Conservation (phyloP, 352 stramenopile genomes). For the Phytophthora podocarpi region DNA sequence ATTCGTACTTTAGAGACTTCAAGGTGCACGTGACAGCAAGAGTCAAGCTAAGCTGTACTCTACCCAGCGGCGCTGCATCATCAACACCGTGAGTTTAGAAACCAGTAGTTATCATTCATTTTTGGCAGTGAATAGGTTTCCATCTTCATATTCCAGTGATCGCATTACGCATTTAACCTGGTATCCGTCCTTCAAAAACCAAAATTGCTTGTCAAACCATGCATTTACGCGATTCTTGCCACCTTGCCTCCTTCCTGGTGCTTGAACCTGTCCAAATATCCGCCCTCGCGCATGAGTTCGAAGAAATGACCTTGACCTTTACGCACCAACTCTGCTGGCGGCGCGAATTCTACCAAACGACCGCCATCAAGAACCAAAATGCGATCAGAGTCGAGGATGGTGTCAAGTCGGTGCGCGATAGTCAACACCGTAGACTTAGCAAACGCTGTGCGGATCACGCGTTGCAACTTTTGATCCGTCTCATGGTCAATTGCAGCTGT, state of each 20-base stretch:
- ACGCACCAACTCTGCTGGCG: conserved; percentile 64
- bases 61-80: no score
- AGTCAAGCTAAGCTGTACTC: no score
- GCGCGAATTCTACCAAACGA: conserved; percentile 79
- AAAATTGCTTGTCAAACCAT: no score
- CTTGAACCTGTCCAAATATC: conserved; percentile 45
- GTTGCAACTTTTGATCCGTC: conserved; percentile 65
- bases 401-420: conserved; percentile 93
- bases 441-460: conserved; percentile 87
- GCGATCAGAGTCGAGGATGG: conserved; percentile 89
- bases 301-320: conserved; percentile 53
- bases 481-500: conserved; percentile 82
- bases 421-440: conserved; percentile 92
- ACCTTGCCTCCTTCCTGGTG: conserved; percentile 2
- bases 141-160: no score
- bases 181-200: no score
- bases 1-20: no score
- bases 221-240: conserved; percentile 15
- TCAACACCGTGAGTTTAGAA: no score
- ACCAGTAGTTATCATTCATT: no score
- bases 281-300: conserved; percentile 51
- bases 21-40: no score
- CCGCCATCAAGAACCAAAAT: conserved; percentile 72
- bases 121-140: no score
- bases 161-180: no score